phyloP scores from a whole-genome alignment of 2,329 filamentous ascomycete genomes.

The Cordyceps cicadae region DNA sequence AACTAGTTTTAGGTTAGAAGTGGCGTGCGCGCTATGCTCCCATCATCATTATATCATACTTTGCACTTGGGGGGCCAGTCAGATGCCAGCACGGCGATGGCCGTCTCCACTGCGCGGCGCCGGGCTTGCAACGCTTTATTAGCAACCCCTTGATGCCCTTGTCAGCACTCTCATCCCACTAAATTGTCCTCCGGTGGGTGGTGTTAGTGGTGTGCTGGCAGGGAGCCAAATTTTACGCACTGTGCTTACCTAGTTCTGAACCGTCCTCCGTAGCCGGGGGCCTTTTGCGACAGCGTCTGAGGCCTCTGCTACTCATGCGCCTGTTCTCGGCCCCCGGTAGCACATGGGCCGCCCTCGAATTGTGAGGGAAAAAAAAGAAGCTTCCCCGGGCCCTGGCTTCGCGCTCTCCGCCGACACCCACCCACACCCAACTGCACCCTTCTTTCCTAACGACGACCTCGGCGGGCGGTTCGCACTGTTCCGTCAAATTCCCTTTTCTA shows the following conservation, averaged over 20 bases:
- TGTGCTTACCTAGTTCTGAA: background rate
- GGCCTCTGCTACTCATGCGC: background rate
- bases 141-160: background rate
- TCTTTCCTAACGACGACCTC: slow-evolving; percentile 4
- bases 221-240: background rate
- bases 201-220: background rate
- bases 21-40: background rate
- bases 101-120: background rate
- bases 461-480: slow-evolving; percentile 11
- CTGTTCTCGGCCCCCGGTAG: background rate
- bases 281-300: background rate
- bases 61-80: background rate
- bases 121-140: background rate
- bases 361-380: background rate
- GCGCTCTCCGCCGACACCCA: background rate
- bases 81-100: background rate
- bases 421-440: background rate
- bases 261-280: background rate
- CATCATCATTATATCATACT: slow-evolving; percentile 10
- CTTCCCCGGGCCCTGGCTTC: slow-evolving; percentile 1
- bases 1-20: background rate
- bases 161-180: background rate
- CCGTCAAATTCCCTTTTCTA: slow-evolving; percentile 7
- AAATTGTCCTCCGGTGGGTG: background rate
- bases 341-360: background rate